Evolutionary conservation across 2,329 filamentous ascomycete genomes (phyloP), one percentile per base, ranked within the genome.

Genomic region (Rutstroemia sydowiana): DNA sequence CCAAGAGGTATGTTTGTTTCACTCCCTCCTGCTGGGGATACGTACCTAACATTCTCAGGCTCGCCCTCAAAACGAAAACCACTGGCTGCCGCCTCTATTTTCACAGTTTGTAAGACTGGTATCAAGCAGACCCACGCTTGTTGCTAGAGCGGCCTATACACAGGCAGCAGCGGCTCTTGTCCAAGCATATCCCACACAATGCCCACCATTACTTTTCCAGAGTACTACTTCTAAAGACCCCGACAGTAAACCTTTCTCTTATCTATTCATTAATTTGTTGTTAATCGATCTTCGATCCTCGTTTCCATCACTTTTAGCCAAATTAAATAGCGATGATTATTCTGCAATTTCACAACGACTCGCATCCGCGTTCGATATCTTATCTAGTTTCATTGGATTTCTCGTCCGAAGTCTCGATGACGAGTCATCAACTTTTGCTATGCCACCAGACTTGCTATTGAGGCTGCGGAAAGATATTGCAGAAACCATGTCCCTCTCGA

Each of bases 251-350:
- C 75, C 81, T 0, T 78, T 81, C 55, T 75, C 79, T 1, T 85
- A 82, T 59, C 69, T 86, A 3, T 74, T 87, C 52, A 66, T 85
- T 50, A 84, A 78, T 58, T 74, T 85, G n/a, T 63, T 85, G 6
- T 73, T 85, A 31, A 79, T 85, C 52, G 84, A 87, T 62, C 71
- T 87, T 23, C 76, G 81, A 37, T 77, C 82, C 11, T 80, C 80
- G 1, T 72, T 82, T 21, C 83, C 84, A 1, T 70, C 75, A 2
- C 71, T 87, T 1, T 70, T 86, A 2, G 71, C 74, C 39, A 72
- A 77, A 49, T 73, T 85, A 51, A 82, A 82, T 61, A 73, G 69
- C 21, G 69, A 74, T 1, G 68, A 70, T 2, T 85, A 87, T 59
- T 52, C 59, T 3, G 60, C 66, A 14, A 73, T 68, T 7, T 75